Conservation (phyloP, 768 basidiomycete genomes). For the Naganishia onofrii region DNA sequence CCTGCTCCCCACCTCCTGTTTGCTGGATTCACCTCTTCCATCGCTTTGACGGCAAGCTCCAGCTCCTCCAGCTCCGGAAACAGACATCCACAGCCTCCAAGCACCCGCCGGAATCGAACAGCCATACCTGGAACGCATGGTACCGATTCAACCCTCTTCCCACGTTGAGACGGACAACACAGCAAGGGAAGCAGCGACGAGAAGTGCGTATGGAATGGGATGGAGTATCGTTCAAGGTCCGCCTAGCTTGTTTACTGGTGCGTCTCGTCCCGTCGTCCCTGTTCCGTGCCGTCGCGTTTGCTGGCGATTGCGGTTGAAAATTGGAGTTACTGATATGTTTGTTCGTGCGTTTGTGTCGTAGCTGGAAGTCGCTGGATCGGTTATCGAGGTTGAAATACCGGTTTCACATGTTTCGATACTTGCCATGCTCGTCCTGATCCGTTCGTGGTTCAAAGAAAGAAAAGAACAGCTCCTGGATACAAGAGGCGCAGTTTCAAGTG, state of each 20-base stretch:
- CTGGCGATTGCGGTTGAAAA: too few species aligned
- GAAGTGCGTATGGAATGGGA: conserved; percentile 3
- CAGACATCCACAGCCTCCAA: conserved; percentile 17
- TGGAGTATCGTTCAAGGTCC: conserved; percentile 24
- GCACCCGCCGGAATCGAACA: conserved; percentile 20
- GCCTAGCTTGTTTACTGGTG: conserved; percentile 22
- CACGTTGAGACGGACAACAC: not conserved
- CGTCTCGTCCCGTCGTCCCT: not conserved
- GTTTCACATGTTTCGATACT: too few species aligned
- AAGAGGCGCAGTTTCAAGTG: too few species aligned
- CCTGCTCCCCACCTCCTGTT: not conserved
- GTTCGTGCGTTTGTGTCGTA: not conserved
- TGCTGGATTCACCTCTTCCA: not conserved
- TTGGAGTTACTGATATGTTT: not conserved
- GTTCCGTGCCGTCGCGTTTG: too few species aligned
- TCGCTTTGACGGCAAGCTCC: not conserved
- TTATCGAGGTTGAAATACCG: not conserved
- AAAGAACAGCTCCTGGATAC: too few species aligned
- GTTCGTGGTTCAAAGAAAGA: too few species aligned
- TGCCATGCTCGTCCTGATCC: too few species aligned
- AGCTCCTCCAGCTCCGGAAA: not conserved
- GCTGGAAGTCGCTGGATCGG: conserved; percentile 18
- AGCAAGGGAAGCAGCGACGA: not conserved
- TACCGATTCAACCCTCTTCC: not conserved
- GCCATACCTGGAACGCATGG: conserved; percentile 18